Evolutionary conservation across 768 basidiomycete species (phyloP).

Genomic region (Amyloporia xantha): DNA sequence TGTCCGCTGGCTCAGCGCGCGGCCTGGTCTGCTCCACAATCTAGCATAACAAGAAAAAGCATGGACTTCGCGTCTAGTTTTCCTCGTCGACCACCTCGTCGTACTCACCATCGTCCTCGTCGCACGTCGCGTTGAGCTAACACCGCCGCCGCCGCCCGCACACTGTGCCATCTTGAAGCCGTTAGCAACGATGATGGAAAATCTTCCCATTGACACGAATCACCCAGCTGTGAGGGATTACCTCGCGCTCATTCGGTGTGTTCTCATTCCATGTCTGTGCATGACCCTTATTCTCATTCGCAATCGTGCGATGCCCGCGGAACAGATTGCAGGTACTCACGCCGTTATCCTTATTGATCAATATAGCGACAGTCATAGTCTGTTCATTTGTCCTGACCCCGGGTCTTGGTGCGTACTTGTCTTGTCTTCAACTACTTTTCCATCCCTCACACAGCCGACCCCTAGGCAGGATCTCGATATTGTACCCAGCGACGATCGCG

Average conservation of each 20-base stretch:
- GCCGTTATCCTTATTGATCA: constrained; percentile 76
- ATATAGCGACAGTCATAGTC: constrained; percentile 63
- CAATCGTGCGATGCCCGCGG: too few species aligned
- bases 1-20: too few species aligned
- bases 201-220: constrained; percentile 32
- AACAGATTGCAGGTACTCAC: constrained; percentile 80
- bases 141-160: too few species aligned
- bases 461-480: too few species aligned
- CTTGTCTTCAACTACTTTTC: neutral
- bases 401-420: constrained; percentile 38
- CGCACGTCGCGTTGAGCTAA: too few species aligned
- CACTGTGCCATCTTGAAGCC: too few species aligned
- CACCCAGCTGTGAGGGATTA: constrained; percentile 62
- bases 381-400: constrained; percentile 66
- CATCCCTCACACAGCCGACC: neutral
- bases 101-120: too few species aligned
- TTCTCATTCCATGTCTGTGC: neutral
- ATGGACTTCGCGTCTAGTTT: too few species aligned
- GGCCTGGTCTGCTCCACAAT: too few species aligned
- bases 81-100: too few species aligned
- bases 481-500: constrained; percentile 65
- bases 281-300: too few species aligned
- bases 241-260: constrained; percentile 53
- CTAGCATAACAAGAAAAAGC: too few species aligned
- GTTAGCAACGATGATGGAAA: constrained; percentile 40